phyloP scores from a whole-genome alignment of 768 basidiomycete species.

The Filobasidium wieringae region DNA sequence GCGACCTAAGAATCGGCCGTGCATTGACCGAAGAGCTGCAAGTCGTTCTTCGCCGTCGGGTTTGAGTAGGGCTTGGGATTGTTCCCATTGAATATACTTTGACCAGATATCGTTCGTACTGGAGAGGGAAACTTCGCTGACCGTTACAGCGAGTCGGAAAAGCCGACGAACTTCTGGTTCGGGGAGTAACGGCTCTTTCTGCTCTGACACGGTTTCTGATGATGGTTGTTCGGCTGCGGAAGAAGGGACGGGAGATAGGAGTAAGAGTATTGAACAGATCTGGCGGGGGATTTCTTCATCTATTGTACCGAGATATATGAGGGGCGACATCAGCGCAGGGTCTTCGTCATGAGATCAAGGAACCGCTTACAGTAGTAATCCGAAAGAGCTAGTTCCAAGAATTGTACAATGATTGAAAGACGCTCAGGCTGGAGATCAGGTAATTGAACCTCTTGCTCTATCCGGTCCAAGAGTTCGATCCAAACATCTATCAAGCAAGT shows the following conservation, averaged over 20 bases:
- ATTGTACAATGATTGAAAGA: background rate
- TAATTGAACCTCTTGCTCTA: background rate
- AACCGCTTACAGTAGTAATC: background rate
- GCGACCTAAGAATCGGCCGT: background rate
- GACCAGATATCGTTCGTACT: conserved; percentile 8
- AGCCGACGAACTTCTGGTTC: background rate
- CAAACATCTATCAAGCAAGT: background rate
- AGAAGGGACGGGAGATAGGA: too few relatives aligned
- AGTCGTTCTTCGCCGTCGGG: background rate
- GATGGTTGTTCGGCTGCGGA: conserved; percentile 1
- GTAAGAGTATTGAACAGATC: too few relatives aligned
- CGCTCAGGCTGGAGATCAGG: background rate
- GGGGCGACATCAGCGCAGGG: too few relatives aligned
- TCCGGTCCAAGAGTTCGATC: conserved; percentile 2
- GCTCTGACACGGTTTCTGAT: background rate
- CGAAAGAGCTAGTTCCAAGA: background rate
- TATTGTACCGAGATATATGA: too few relatives aligned
- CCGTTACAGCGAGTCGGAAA: background rate
- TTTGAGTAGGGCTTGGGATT: background rate
- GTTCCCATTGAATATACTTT: conserved; percentile 11
- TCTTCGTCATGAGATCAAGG: too few relatives aligned
- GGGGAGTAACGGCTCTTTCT: background rate
- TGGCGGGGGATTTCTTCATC: background rate
- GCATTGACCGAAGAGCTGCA: background rate
- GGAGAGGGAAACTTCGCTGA: background rate